Base-by-base conservation (phyloP, 2,329 filamentous ascomycete species). In the Venturia aucupariae region DNA sequence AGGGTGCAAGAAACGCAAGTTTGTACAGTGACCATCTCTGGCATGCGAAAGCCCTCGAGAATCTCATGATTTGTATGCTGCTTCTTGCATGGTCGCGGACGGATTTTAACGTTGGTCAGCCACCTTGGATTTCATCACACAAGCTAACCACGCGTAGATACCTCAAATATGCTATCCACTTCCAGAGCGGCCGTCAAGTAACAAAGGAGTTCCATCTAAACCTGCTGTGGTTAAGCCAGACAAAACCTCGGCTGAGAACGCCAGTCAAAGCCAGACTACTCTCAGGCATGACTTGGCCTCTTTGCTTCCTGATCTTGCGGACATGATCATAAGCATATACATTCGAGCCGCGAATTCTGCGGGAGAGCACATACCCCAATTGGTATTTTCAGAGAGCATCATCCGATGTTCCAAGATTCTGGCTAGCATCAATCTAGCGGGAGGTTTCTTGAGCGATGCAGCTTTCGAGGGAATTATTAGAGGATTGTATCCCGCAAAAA, bases 31-130 rank as follows among this genome's bases (percentile, higher is more conserved):
- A 99, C 75, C 90, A 96, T 75, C 75, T 97, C n/a, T 99, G 94
- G 93, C 91, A 97, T 76, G 94, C 90, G 22, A 97, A 97, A 76
- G 92, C 91, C 0, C 80, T 99, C 24, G 95, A 99, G 73, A 86
- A 92, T 35, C 90, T 96, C 66, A 79, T 94, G 59, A 82, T 96
- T 32, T 91, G 89, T 71, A 82, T 97, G 68, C 72, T 97, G 48
- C 84, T 97, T 70, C 85, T 96, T 67, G 89, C 87, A 38, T 96
- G 92, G 90, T 84, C 88, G 42, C 89, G 87, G 4, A 81, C 93
- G 70, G 89, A 94, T 71, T 97, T 97, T 70, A 83, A 87, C 70
- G 51, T 57, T 32, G 15, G 27, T 57, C 35, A 15, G 19, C 30
- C 35, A 83, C 94, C 67, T 69, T 42, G 54, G 22, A 13, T 41